Base-by-base conservation (phyloP, 2,329 filamentous ascomycete species). In the Talaromyces piceae region DNA sequence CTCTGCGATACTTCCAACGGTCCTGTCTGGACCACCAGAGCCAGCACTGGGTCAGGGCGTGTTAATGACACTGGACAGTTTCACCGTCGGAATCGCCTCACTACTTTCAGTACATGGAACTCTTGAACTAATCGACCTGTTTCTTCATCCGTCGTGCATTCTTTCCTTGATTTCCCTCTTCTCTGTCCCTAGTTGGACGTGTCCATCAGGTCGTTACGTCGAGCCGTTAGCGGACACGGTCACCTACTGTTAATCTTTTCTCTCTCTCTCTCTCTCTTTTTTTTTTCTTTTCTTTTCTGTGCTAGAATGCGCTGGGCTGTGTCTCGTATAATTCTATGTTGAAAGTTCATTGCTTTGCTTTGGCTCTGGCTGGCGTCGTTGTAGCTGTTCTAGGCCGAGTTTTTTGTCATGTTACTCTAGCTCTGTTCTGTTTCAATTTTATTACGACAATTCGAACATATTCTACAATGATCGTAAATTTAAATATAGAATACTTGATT, bases 311-410 rank as follows among this genome's bases (percentile, higher is more conserved):
- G 45, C 22, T 41, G 43, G 45, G 39, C 49, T 54, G 49, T 51
- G 50, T 54, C 47, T 54, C 49, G 41, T 13, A n/a, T 50, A 23
- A 22, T 33, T 51, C 25, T 54, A 28, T 52, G 39, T 49, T 33
- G 47, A 46, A 46, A 51, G 41, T 54, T 49, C 23, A 37, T 51
- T 33, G 39, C 37, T 45, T 51, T 33, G 39, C 37, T 45, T 47
- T 53, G 16, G n/a, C 46, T 45, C 44, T 25, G 52, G 45, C 47
- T 25, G 52, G 52, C 52, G 52, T 54, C 52, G 41, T 51, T 49
- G 50, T 51, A 48, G 48, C 49, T 51, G 45, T 49, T 54, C 43
- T 49, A 33, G 47, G 51, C 47, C 51, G 45, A 45, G 41, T 54
- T 47, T 47, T 37, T 49, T 53, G 41, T 53, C 47, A 49, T 49